Evolutionary conservation across 2,329 filamentous ascomycete genomes (phyloP), one percentile per base, ranked within the genome.

Genomic region (Trichophyton schoenleinii): DNA sequence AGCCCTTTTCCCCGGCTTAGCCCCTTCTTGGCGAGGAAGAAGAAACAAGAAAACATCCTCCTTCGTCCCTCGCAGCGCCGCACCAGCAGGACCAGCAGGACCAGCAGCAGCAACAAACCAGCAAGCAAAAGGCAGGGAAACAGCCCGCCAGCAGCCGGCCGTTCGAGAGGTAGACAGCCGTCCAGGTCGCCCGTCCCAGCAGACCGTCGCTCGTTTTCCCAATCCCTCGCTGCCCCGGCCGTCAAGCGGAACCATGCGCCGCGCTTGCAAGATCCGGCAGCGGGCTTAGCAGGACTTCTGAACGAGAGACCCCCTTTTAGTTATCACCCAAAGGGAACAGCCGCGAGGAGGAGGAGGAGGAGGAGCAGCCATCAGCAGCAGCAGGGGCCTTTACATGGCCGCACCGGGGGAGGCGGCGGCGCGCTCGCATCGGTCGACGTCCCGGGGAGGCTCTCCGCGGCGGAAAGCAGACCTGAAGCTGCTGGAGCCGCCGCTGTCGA

Each of bases 381-480:
- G 34, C 34, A 13, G 11, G 11, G 34, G 34, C 34, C 8, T 28
- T 22, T 25, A 48, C 13, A 63, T 63, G 62, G 62, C 62, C 25
- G 57, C 48, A 28, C 58, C 62, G 59, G 62, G 60, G 42, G 62
- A 63, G 22, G 34, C 60, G 31, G 53, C 58, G n/a, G 36, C 60
- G 28, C 60, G 58, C 38, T 60, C 57, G 46, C 62, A 62, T 42
- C 42, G 59, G n/a, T 60, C 60, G 52, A 42, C 59, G 18, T 38
- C 59, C 48, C 53, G 61, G 60, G 44, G n/a, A 48, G 44, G 44
- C 20, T 59, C 63, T 31, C 38, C 62, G 3, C 41, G 62, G 31
- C 60, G 59, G 38, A 63, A 52, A 15, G 59, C 63, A 28, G 63
- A 66, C 11, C n/a, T 62, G 22, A 59, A 57, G 44, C 59, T 61